A percentile compares a stretch with the other conserved stretches of the same genome.
Evolutionary conservation across 2,329 filamentous ascomycete genomes (phyloP).

Genomic region (Cadophora luteo-olivacea): DNA sequence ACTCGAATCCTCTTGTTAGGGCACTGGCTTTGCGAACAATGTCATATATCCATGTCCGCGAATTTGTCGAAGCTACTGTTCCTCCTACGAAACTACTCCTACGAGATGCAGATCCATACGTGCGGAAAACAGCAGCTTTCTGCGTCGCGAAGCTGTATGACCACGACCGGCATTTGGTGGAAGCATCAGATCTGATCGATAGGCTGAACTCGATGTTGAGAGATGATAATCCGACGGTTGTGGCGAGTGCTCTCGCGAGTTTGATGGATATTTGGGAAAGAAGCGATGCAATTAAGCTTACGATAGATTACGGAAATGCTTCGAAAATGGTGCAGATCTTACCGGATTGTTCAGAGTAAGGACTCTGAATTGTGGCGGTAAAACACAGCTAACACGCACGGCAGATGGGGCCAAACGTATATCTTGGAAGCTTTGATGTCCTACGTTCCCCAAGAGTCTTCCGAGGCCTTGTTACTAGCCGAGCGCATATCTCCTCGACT

Average conservation of each 20-base stretch:
- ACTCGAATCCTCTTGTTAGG: conserved; percentile 88
- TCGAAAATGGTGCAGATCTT: conserved; percentile 98
- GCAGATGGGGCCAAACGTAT: conserved; percentile 97
- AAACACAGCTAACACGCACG: conserved; percentile 16
- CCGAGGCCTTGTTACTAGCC: conserved; percentile 86
- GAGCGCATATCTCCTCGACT: conserved; percentile 95
- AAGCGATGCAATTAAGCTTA: conserved; percentile 96
- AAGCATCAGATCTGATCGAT: conserved; percentile 90
- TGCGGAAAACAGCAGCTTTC: conserved; percentile 95
- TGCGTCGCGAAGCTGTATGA: conserved; percentile 98
- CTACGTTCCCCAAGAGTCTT: conserved; percentile 90
- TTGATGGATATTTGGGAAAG: conserved; percentile 99
- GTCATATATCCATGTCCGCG: conserved; percentile 95
- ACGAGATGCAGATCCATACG: conserved; percentile 89
- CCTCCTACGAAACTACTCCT: conserved; percentile 83
- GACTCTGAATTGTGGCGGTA: background rate
- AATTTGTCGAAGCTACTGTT: conserved; percentile 92
- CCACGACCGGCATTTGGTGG: conserved; percentile 89
- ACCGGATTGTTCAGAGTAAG: conserved; percentile 95
- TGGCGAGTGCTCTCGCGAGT: conserved; percentile 88
- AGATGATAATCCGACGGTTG: conserved; percentile 97
- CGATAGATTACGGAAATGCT: conserved; percentile 95
- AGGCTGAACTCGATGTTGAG: conserved; percentile 86
- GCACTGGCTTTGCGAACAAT: conserved; percentile 93
- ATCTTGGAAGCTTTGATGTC: conserved; percentile 98